phyloP scores from a whole-genome alignment of 106 monocot genomes.

The Iris macrosiphon region DNA sequence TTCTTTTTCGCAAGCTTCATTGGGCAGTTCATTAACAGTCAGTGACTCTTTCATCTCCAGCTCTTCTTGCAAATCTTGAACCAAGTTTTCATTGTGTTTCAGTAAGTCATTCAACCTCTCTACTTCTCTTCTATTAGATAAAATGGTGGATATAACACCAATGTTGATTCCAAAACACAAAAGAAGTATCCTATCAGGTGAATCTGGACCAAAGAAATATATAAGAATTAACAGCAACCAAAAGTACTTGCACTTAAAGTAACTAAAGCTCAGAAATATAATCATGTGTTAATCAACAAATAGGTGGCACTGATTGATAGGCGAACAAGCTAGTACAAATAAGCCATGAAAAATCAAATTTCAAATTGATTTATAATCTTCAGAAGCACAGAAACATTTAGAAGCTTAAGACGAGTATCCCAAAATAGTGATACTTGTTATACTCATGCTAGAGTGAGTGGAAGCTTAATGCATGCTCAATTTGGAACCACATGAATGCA shows the following conservation, averaged over 20 bases:
- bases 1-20: constrained; percentile 21
- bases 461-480: too few relatives aligned
- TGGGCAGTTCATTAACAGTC: constrained; percentile 46
- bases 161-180: constrained; percentile 61
- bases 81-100: constrained; percentile 55
- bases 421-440: too few relatives aligned
- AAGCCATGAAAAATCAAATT: too few relatives aligned
- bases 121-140: constrained; percentile 51
- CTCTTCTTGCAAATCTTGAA: constrained; percentile 89
- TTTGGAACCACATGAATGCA: too few relatives aligned
- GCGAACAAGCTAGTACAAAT: background rate
- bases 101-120: constrained; percentile 47
- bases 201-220: constrained; percentile 16
- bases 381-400: background rate
- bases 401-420: background rate
- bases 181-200: constrained; percentile 23
- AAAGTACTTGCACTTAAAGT: background rate
- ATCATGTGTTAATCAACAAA: background rate
- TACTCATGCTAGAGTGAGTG: too few relatives aligned
- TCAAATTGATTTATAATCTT: too few relatives aligned
- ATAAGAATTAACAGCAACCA: background rate
- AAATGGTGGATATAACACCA: constrained; percentile 41
- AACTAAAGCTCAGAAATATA: background rate
- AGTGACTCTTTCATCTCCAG: constrained; percentile 77
- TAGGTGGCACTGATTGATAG: background rate